Base-by-base conservation (phyloP, 352 stramenopile genomes). In the Phytopythium aichiense region DNA sequence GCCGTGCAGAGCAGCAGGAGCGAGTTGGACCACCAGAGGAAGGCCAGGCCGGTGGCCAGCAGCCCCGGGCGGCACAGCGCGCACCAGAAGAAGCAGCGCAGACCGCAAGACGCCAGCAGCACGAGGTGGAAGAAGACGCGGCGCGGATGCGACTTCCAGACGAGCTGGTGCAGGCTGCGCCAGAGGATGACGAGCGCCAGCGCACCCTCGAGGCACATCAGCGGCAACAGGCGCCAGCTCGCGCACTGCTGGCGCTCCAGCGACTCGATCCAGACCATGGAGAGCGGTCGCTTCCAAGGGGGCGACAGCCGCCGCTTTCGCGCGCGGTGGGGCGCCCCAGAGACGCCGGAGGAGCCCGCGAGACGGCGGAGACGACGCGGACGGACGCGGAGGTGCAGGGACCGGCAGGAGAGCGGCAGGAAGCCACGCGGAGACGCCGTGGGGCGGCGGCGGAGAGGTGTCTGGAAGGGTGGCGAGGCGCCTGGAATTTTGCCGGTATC, bases 1-100 rank as follows among this genome's bases (percentile, higher is more conserved):
- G 77, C 81, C 33, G 74, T 88, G 57, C 81, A 89, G 38, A 91
- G 68, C 64, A 91, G 45, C 13, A 91, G 63, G 38, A 91, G 64
- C 56, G 81, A 85, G 63, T 91, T 88, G 61, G 71, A 72, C 73
- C 69, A 85, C 71, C 70, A 77, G 18, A 89, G 61, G 50, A 79
- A 66, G 30, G 81, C 77, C 16, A 79, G 35, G 2, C 75, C 77
- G 0, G 64, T 20, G 1, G 67, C 59, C 23, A 84, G 60, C 9
- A 89, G 57, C 11, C 25, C 9, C 12, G 65, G 30, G 18, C 65
- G 60, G 57, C 77, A 87, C 40, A 81, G 56, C 1, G 58, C 62
- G 20, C 76, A 49, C 77, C 77, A 87, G 61, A 81, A 83, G 1
- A 79, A n/a, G 23, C 73, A 61, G 5, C 77, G 73, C 16, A 83